Evolutionary conservation across 495 filamentous ascomycete species (phyloP), one percentile per base, ranked within the genome.

Genomic region (Amphirosellinia nigrospora): DNA sequence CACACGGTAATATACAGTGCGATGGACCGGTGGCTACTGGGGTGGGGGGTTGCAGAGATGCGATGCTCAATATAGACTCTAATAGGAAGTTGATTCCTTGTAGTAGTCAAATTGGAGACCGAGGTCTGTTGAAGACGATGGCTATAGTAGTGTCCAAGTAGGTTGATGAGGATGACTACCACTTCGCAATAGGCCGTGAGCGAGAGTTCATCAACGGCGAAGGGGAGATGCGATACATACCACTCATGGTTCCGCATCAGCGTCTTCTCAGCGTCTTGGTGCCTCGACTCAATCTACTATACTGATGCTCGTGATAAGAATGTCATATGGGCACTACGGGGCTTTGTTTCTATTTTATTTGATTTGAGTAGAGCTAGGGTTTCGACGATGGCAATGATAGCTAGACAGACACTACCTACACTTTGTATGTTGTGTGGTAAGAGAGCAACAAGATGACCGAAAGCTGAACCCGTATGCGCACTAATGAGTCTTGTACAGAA

Each of bases 1-100:
- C 46, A 41, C 62, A 64, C 41, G 41, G 30, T 28, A 39, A n/a
- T 9, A 32, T 53, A 53, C 63, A 34, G 63, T 65, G 34, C 46
- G 32, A 21, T 13, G 21, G 10, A 36, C 6, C 30, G 2, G 9
- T n/a, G 30, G 32, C 7, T 36, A 36, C 32, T 36, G 58, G 21
- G 11, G 19, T 2, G 0, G 34, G 32, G 58, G 58, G 34, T 61
- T n/a, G n/a, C n/a, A n/a, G n/a, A n/a, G n/a, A n/a, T n/a, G n/a
- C n/a, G n/a, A n/a, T n/a, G n/a, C n/a, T n/a, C n/a, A n/a, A n/a
- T n/a, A n/a, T n/a, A n/a, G n/a, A n/a, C n/a, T n/a, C n/a, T n/a
- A n/a, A 39, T 39, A 1, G 1, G 43, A 16, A n/a, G 43, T n/a
- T n/a, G n/a, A n/a, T n/a, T n/a, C n/a, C n/a, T n/a, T n/a, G n/a